A percentile compares a stretch with the other conserved stretches of the same genome.
Evolutionary conservation across 257 asterid species (phyloP).

Genomic region (Scutellaria baicalensis): DNA sequence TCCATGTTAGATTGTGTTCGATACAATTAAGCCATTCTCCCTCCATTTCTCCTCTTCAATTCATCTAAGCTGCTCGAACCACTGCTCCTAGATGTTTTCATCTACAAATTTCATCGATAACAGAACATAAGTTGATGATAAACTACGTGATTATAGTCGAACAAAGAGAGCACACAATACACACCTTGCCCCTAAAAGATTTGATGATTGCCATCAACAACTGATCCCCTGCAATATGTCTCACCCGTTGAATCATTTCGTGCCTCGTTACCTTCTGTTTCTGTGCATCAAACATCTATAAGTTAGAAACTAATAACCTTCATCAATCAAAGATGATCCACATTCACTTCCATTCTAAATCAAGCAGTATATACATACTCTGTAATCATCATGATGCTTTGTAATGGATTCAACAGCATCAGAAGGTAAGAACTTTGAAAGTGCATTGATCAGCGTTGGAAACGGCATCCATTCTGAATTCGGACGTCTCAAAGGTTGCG

Average conservation of each 20-base stretch:
- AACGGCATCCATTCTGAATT: constrained; percentile 51
- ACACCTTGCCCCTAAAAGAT: constrained; percentile 34
- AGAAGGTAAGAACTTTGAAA: constrained; percentile 34
- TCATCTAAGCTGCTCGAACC: neutral
- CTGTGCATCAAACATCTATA: constrained; percentile 14
- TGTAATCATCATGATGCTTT: constrained; percentile 35
- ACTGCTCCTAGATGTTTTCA: neutral
- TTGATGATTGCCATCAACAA: constrained; percentile 31
- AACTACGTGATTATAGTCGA: neutral
- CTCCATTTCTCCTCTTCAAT: neutral
- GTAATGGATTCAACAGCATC: constrained; percentile 31
- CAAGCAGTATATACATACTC: constrained; percentile 12
- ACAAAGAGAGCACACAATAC: neutral
- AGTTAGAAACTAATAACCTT: neutral
- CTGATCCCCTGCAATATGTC: constrained; percentile 48
- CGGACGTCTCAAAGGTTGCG: constrained; percentile 20
- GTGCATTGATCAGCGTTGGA: constrained; percentile 21
- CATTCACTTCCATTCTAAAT: neutral
- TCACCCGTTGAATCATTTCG: constrained; percentile 35
- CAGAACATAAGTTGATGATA: neutral
- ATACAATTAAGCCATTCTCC: neutral
- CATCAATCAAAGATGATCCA: neutral
- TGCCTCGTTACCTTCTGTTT: constrained; percentile 34
- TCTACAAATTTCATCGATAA: constrained; percentile 4
- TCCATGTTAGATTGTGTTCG: neutral